A percentile compares a stretch with the other conserved stretches of the same genome.
Evolutionary conservation across 208 protist genomes (phyloP).

Genomic region (Histomonas meleagridis): DNA sequence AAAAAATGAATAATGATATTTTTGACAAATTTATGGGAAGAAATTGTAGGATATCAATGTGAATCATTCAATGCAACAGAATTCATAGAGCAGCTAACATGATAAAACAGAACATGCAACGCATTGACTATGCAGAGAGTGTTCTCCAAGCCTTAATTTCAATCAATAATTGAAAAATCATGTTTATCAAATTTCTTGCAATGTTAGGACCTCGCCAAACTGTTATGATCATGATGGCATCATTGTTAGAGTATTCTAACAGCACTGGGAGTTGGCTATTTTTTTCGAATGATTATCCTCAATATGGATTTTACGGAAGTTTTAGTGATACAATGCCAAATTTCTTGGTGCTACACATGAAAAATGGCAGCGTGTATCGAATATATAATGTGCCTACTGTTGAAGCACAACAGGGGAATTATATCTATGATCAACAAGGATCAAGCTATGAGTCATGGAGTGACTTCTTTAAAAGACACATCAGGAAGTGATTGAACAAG

Average conservation of each 20-base stretch:
- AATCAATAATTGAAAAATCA: not conserved
- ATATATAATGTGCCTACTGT: not conserved
- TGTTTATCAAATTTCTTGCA: constrained; percentile 15
- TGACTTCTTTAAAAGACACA: not conserved
- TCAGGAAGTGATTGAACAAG: too few relatives aligned
- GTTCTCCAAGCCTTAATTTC: not conserved
- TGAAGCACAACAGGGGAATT: not conserved
- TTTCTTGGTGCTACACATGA: not conserved
- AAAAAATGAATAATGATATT: too few relatives aligned
- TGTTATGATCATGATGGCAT: constrained; percentile 15
- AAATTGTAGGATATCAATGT: too few relatives aligned
- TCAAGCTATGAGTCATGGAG: not conserved
- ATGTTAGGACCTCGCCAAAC: constrained; percentile 14
- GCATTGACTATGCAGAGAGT: not conserved
- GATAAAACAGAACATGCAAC: not conserved
- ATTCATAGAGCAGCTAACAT: not conserved
- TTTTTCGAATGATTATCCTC: not conserved
- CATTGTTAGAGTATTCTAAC: not conserved
- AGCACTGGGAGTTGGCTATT: not conserved
- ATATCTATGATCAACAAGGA: not conserved
- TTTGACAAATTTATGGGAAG: too few relatives aligned
- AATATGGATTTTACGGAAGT: not conserved
- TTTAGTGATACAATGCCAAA: not conserved
- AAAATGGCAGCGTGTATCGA: too few relatives aligned
- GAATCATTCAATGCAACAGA: too few relatives aligned